A percentile compares a stretch with the other conserved stretches of the same genome.
These are phyloP conservation scores for Arthroderma sp. DNA, from an alignment of 2,329 filamentous ascomycete species.

Conservation along the genomic window DNA sequence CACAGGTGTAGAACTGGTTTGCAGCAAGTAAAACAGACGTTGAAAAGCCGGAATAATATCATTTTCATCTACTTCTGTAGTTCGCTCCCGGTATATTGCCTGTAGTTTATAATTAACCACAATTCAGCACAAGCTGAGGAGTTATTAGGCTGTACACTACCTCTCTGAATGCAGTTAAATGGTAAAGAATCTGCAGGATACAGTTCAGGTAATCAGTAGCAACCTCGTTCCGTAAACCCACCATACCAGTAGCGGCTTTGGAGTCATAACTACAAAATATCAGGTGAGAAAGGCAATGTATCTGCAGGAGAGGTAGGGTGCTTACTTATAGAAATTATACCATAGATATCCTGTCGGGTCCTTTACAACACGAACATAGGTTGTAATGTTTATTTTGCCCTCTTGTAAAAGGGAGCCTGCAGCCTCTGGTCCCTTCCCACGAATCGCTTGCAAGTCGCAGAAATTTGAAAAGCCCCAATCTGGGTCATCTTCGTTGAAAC, in stretches of 20 bases:
- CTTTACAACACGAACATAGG: slow-evolving; percentile 37
- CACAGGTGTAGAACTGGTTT: slow-evolving; percentile 71
- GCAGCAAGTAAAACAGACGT: slow-evolving; percentile 83
- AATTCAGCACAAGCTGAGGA: too few relatives aligned
- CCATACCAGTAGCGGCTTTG: slow-evolving; percentile 97
- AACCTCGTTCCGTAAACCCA: slow-evolving; percentile 91
- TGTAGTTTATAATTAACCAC: slow-evolving; percentile 21
- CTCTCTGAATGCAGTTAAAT: slow-evolving; percentile 87
- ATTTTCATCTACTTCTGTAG: slow-evolving; percentile 58
- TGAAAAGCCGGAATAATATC: slow-evolving; percentile 93
- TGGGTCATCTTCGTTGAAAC: slow-evolving; percentile 89
- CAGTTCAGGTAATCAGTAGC: slow-evolving; percentile 84
- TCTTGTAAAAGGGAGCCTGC: slow-evolving; percentile 73
- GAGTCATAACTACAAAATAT: slow-evolving; percentile 64
- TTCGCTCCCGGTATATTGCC: slow-evolving; percentile 96
- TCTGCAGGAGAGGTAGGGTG: background rate
- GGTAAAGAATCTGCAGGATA: slow-evolving; percentile 69
- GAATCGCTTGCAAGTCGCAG: slow-evolving; percentile 43
- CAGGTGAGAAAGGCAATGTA: slow-evolving; percentile 24
- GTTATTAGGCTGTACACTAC: slow-evolving; percentile 28
- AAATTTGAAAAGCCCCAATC: slow-evolving; percentile 98
- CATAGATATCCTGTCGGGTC: slow-evolving; percentile 37
- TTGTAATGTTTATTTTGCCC: slow-evolving; percentile 37
- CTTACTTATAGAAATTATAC: slow-evolving; percentile 34
- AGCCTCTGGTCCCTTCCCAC: slow-evolving; percentile 41